Conservation (phyloP, 1,284 basidiomycete genomes). For the Cryptococcus jaspeensis region DNA sequence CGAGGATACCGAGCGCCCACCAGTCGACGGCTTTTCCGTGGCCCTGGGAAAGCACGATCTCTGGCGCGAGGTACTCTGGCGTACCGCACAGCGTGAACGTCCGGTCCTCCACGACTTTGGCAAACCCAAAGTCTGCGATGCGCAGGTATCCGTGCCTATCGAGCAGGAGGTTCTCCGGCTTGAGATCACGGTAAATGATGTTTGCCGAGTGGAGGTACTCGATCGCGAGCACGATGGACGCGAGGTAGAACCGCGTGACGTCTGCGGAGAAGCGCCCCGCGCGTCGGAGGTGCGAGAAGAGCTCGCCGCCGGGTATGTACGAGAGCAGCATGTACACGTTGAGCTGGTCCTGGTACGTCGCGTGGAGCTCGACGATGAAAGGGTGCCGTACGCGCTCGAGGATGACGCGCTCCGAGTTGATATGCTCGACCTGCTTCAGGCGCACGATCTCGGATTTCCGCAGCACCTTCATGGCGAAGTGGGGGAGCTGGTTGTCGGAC, state of each 20-base stretch:
- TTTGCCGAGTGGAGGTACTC: slow-evolving; percentile 54
- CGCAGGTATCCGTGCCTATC: slow-evolving; percentile 52
- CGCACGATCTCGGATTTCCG: slow-evolving; percentile 57
- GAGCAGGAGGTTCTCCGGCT: slow-evolving; percentile 57
- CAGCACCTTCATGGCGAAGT: slow-evolving; percentile 58
- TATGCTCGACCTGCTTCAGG: slow-evolving; percentile 59
- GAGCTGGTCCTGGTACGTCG: slow-evolving; percentile 54
- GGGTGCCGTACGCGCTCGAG: slow-evolving; percentile 57
- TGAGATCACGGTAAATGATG: slow-evolving; percentile 57
- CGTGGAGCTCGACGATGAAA: slow-evolving; percentile 58
- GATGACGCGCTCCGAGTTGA: slow-evolving; percentile 57
- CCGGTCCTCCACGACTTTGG: slow-evolving; percentile 53
- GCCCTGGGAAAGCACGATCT: slow-evolving; percentile 54
- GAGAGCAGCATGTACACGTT: slow-evolving; percentile 59
- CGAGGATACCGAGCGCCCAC: slow-evolving; percentile 56
- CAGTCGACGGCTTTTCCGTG: slow-evolving; percentile 57
- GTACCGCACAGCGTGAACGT: slow-evolving; percentile 55
- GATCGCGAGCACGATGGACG: slow-evolving; percentile 56
- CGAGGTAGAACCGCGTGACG: slow-evolving; percentile 57
- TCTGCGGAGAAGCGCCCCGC: slow-evolving; percentile 55
- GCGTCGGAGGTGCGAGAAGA: slow-evolving; percentile 56
- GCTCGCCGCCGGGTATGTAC: slow-evolving; percentile 57
- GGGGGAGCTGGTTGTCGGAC: slow-evolving; percentile 47
- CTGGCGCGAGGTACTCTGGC: slow-evolving; percentile 54
- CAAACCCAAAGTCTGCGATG: slow-evolving; percentile 58